A percentile compares a stretch with the other conserved stretches of the same genome.
Conservation (phyloP, 805 yeast species). For the Lipomyces orientalis region DNA sequence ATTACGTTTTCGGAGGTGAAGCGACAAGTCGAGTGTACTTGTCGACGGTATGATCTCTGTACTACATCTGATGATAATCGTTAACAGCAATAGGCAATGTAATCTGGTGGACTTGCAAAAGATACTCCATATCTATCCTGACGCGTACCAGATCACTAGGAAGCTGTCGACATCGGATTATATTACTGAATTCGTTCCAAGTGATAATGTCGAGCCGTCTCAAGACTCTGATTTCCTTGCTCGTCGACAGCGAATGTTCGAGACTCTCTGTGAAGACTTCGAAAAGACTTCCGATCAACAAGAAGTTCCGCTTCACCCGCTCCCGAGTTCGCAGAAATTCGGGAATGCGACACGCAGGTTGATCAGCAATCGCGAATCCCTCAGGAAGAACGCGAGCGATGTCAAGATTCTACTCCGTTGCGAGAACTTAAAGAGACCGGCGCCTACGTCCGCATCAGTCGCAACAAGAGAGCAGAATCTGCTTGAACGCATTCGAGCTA, state of each 20-base stretch:
- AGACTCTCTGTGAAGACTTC: neutral
- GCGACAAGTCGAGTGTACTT: constrained; percentile 4
- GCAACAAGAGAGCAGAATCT: constrained; percentile 5
- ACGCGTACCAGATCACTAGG: neutral
- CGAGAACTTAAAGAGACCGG: neutral
- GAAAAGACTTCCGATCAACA: neutral
- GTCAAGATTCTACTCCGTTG: neutral
- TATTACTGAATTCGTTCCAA: neutral
- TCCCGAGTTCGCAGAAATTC: neutral
- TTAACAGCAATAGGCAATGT: neutral
- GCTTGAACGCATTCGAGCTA: constrained; percentile 8
- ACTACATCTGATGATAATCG: neutral
- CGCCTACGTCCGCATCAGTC: neutral
- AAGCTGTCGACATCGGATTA: neutral
- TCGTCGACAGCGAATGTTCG: neutral
- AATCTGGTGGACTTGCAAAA: constrained; percentile 6
- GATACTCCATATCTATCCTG: constrained; percentile 7
- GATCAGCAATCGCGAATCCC: neutral
- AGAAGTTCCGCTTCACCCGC: constrained; percentile 1
- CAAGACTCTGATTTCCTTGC: neutral
- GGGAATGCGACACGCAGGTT: neutral
- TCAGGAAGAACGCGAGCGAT: constrained; percentile 6
- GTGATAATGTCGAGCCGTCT: neutral
- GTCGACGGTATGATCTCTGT: neutral
- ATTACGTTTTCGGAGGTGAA: constrained; percentile 3